Conservation (phyloP, 257 asterid species). For the Dorcoceras hygrometricum region DNA sequence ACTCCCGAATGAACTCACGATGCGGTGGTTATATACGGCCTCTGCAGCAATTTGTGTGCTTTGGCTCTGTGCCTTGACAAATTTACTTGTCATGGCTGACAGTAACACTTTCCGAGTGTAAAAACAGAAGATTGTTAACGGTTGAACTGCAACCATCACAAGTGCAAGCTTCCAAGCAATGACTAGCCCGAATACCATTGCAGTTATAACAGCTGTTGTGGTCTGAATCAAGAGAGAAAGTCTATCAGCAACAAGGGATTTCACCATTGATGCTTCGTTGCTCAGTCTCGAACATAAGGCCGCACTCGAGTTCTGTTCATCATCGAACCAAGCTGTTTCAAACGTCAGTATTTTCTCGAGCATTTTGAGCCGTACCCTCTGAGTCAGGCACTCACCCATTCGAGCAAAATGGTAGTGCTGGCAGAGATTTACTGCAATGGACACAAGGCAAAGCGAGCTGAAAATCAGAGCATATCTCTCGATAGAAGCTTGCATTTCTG, state of each 20-base stretch:
- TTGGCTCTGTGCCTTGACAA: slow-evolving; percentile 61
- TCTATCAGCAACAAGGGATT: slow-evolving; percentile 77
- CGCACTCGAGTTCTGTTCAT: slow-evolving; percentile 65
- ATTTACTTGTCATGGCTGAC: slow-evolving; percentile 56
- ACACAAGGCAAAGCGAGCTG: slow-evolving; percentile 51
- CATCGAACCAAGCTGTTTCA: slow-evolving; percentile 82
- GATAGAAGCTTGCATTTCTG: slow-evolving; percentile 55
- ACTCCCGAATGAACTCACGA: slow-evolving; percentile 73
- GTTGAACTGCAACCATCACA: slow-evolving; percentile 84
- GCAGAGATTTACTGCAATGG: slow-evolving; percentile 51
- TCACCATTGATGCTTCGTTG: slow-evolving; percentile 72
- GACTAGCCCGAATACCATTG: slow-evolving; percentile 61
- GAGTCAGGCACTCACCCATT: slow-evolving; percentile 75
- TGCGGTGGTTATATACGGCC: slow-evolving; percentile 71
- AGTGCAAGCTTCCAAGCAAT: slow-evolving; percentile 88
- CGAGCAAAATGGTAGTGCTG: slow-evolving; percentile 75
- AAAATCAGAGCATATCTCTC: slow-evolving; percentile 49
- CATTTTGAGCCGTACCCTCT: slow-evolving; percentile 51
- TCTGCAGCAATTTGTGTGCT: slow-evolving; percentile 82
- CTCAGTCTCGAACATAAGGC: slow-evolving; percentile 59
- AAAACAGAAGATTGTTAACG: slow-evolving; percentile 69
- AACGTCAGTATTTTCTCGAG: slow-evolving; percentile 62
- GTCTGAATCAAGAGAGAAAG: slow-evolving; percentile 62
- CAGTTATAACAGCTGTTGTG: slow-evolving; percentile 57
- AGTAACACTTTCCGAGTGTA: slow-evolving; percentile 63